phyloP scores from a whole-genome alignment of 345 rosid genomes.

The Hevea brasiliensis region DNA sequence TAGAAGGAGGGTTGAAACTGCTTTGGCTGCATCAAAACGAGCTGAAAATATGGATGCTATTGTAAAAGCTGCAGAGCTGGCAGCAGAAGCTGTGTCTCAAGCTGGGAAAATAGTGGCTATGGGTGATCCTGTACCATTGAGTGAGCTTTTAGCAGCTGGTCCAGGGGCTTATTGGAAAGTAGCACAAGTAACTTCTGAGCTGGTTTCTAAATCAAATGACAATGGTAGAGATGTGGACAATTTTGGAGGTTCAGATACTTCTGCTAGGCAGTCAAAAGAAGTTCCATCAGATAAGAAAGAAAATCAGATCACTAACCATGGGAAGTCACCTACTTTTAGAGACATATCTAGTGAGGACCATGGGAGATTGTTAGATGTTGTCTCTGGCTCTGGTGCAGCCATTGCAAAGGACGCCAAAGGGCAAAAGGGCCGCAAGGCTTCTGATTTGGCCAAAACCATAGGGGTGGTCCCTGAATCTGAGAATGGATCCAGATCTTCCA shows the following conservation, averaged over 20 bases:
- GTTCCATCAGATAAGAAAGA: constrained; percentile 36
- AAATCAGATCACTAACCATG: constrained; percentile 34
- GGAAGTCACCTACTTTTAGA: constrained; percentile 32
- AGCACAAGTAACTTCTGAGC: constrained; percentile 40
- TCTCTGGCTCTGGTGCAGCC: constrained; percentile 35
- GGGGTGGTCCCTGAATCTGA: constrained; percentile 47
- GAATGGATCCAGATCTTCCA: constrained; percentile 37
- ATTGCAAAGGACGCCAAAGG: constrained; percentile 47
- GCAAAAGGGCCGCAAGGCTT: constrained; percentile 41
- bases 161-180: constrained; percentile 73
- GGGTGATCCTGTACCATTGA: constrained; percentile 69
- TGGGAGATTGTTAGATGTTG: constrained; percentile 40
- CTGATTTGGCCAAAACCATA: constrained; percentile 40
- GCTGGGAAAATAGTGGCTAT: constrained; percentile 88
- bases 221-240: constrained; percentile 24
- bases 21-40: constrained; percentile 83
- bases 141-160: constrained; percentile 66
- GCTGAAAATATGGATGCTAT: constrained; percentile 93
- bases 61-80: constrained; percentile 92
- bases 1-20: constrained; percentile 79
- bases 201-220: constrained; percentile 30
- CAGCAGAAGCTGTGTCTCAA: constrained; percentile 91
- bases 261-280: constrained; percentile 27
- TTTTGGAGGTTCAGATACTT: constrained; percentile 28
- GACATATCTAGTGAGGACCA: constrained; percentile 42